A percentile compares a stretch with the other conserved stretches of the same genome.
Conservation (phyloP, 495 filamentous ascomycete genomes). For the Penicilliopsis zonata region DNA sequence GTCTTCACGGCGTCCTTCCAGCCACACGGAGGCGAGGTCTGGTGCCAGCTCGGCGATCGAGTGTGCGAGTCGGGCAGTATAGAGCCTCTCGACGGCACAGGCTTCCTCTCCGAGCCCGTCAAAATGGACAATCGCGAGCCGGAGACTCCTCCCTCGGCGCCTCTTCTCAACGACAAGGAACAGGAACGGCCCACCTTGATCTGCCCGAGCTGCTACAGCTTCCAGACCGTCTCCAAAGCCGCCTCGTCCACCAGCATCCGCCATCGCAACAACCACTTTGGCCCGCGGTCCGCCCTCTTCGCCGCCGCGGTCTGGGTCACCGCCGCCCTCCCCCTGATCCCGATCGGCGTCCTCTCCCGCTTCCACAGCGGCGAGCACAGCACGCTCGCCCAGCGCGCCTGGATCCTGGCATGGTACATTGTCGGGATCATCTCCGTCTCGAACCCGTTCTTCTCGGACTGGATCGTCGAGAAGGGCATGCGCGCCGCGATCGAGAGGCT, state of each 20-base stretch:
- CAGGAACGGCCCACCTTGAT: slow-evolving; percentile 2
- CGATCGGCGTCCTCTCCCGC: slow-evolving; percentile 18
- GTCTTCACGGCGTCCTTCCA: slow-evolving; percentile 3
- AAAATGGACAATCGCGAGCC: slow-evolving; percentile 3
- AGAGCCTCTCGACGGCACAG: slow-evolving; percentile 5
- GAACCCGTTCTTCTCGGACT: neutral
- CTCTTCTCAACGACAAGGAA: slow-evolving; percentile 1
- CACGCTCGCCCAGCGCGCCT: slow-evolving; percentile 16
- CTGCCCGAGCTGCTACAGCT: slow-evolving; percentile 2
- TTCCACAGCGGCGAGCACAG: slow-evolving; percentile 12
- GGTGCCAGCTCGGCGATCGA: slow-evolving; percentile 9
- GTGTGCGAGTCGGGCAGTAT: slow-evolving; percentile 6
- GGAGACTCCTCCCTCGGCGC: neutral
- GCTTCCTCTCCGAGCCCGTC: neutral
- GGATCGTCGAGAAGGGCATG: neutral
- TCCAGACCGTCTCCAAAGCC: neutral
- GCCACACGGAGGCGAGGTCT: slow-evolving; percentile 7
- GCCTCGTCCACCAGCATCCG: neutral
- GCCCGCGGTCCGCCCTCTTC: neutral
- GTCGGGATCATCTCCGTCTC: slow-evolving; percentile 8
- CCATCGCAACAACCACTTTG: neutral
- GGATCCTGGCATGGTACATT: slow-evolving; percentile 26
- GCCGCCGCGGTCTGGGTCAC: neutral
- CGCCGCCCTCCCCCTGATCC: slow-evolving; percentile 13
- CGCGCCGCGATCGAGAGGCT: neutral